Conservation (phyloP, 495 filamentous ascomycete genomes). For the Penicillium antarcticum region DNA sequence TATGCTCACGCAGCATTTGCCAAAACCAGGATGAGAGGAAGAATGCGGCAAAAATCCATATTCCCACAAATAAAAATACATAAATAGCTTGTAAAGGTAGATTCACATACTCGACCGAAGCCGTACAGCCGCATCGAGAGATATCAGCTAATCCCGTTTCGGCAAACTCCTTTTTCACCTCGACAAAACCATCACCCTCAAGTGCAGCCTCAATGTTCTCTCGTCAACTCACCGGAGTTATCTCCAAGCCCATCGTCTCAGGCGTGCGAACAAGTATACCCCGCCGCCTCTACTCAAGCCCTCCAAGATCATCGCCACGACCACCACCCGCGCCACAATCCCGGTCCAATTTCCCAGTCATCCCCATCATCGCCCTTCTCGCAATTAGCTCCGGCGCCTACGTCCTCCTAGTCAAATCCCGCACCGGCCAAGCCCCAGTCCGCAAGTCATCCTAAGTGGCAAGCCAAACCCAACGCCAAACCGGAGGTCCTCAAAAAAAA, state of each 20-base stretch:
- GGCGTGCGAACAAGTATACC: not conserved
- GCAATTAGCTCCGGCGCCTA: slow-evolving; percentile 57
- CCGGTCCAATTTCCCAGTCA: slow-evolving; percentile 55
- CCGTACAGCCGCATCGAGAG: slow-evolving; percentile 2
- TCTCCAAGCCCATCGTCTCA: slow-evolving; percentile 18
- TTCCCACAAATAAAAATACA: too few relatives aligned
- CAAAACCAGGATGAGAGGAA: too few relatives aligned
- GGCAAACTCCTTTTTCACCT: slow-evolving; percentile 8
- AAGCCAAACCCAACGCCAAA: not conserved
- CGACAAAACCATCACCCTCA: not conserved
- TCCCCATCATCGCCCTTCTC: slow-evolving; percentile 63
- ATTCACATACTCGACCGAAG: not conserved
- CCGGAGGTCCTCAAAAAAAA: slow-evolving; percentile 8
- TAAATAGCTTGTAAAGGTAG: not conserved
- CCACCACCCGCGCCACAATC: slow-evolving; percentile 26
- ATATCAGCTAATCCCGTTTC: slow-evolving; percentile 19
- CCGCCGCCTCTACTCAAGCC: slow-evolving; percentile 22
- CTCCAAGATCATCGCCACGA: slow-evolving; percentile 14
- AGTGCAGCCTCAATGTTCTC: slow-evolving; percentile 5
- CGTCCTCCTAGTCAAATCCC: slow-evolving; percentile 57
- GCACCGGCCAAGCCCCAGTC: slow-evolving; percentile 36
- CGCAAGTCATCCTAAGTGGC: not conserved
- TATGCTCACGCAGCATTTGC: too few relatives aligned
- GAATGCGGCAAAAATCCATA: too few relatives aligned
- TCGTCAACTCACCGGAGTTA: slow-evolving; percentile 11